Evolutionary conservation across 2,329 filamentous ascomycete species (phyloP), one percentile per base, ranked within the genome.

Genomic region (Elsinoe ampelina): DNA sequence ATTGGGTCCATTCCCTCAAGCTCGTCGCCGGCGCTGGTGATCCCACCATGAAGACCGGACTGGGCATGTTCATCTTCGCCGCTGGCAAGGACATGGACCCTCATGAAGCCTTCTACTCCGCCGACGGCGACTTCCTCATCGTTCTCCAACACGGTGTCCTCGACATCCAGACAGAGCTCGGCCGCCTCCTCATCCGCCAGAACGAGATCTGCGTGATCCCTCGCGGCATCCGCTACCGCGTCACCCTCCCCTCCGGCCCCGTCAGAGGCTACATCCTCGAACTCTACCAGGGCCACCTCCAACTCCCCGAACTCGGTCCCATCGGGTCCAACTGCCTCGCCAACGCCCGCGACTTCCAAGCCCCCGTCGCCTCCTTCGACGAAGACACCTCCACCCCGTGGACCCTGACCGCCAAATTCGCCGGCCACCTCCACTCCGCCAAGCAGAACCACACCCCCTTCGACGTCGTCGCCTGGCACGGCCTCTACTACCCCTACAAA

Each of bases 1-100:
- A 86, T 64, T 87, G 83, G 82, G 81, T 86, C 19, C 80, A 85
- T 64, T 79, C 79, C 57, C 71, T 92, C 61, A 82, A 86, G 59
- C 77, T 91, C 17, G 77, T 95, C 10, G 88, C 87, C 1, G 88
- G 88, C 2, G 82, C 88, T 0, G 90, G 90, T 13, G 86, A 93
- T 63, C 84, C 88, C 0, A 85, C 85, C 0, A 78, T 86, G 69
- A 95, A 95, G 72, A 76, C 80, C 15, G 90, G 90, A 0, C 64
- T 95, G 41, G 89, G 87, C 19, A 89, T 93, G 59, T 84, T 87
- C 69, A 81, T 93, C 57, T 95, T 88, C 66, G 85, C 86, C 1
- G 87, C 86, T 0, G 87, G 87, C 17, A 84, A 81, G 68, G 83
- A 84, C 66, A 95, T 95, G 90, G 76, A 77, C 50, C 72, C 77